A percentile compares a stretch with the other conserved stretches of the same genome.
phyloP scores from a whole-genome alignment of 2,329 filamentous ascomycete genomes.

The Pestalotiopsis sp. region DNA sequence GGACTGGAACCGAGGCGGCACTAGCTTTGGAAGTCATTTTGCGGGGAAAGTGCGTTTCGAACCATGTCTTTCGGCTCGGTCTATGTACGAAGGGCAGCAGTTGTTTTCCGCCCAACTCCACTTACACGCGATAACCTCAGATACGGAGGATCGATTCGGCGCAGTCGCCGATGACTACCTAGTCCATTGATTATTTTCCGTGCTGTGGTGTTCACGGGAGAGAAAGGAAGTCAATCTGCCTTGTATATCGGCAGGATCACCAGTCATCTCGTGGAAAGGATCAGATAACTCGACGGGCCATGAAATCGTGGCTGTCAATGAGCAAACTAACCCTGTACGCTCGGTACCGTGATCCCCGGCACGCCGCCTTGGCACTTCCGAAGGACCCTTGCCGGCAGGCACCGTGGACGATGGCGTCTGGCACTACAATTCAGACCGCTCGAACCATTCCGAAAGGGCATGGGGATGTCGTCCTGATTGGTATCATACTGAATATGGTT shows the following conservation, averaged over 20 bases:
- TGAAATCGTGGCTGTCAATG: background rate
- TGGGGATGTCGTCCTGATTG: background rate
- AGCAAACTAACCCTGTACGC: background rate
- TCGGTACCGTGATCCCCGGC: conserved; percentile 4
- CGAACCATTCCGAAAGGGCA: background rate
- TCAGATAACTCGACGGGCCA: background rate
- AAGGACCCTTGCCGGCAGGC: background rate
- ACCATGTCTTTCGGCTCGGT: background rate
- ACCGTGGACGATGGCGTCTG: background rate
- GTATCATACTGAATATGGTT: background rate
- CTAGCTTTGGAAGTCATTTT: background rate
- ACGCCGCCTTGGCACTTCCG: background rate
- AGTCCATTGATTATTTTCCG: background rate
- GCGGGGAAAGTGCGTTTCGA: background rate
- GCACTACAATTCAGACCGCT: background rate
- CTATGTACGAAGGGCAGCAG: background rate
- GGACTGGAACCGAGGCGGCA: background rate
- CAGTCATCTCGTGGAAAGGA: too few species aligned
- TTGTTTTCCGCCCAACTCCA: background rate
- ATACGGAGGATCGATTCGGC: background rate
- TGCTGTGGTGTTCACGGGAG: background rate
- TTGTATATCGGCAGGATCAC: background rate
- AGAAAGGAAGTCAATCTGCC: background rate
- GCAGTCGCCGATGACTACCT: background rate
- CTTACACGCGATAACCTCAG: background rate